Evolutionary conservation across 805 yeast genomes (phyloP), one percentile per base, ranked within the genome.

Genomic region (Metschnikowia chrysomelidarum): DNA sequence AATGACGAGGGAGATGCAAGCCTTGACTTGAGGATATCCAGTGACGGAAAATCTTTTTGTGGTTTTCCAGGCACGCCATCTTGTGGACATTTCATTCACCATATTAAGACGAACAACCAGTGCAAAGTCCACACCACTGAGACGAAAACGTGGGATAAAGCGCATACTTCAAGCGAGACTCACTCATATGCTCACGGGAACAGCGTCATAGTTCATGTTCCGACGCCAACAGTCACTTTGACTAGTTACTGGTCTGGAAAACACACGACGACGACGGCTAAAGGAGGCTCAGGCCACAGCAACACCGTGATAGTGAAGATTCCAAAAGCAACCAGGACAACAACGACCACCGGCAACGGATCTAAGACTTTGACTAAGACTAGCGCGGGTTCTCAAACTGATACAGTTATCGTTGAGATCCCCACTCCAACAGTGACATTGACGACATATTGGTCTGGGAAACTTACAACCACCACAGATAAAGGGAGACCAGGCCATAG

Each of bases 251-350:
- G 43, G 33, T 17, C 13, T 7, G 20, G 30, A 11, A n/a, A n/a
- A n/a, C n/a, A n/a, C n/a, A n/a, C n/a, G n/a, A n/a, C n/a, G n/a
- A n/a, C n/a, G n/a, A n/a, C n/a, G n/a, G n/a, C n/a, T n/a, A n/a
- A 26, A 18, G 10, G 7, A 18, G 4, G 22, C 14, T n/a, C 19
- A 22, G 30, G n/a, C 30, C 14, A 11, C 15, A 33, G 37, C 11
- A 35, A 34, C 27, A 50, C 53, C 11, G 33, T 43, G 4, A 18
- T 41, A 2, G 44, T 51, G 3, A 43, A 48, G 8, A 42, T 39
- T 12, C 54, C 56, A 8, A 40, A 34, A 30, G 50, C 50, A 0
- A 35, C 39, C 4, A 20, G 21, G 1, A 50, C 53, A 1, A 31
- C 24, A 7, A 49, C 54, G 2, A 30, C 36, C 19, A 40, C 53